Base-by-base conservation (phyloP, 352 stramenopile genomes). In the Globisporangium parvum region DNA sequence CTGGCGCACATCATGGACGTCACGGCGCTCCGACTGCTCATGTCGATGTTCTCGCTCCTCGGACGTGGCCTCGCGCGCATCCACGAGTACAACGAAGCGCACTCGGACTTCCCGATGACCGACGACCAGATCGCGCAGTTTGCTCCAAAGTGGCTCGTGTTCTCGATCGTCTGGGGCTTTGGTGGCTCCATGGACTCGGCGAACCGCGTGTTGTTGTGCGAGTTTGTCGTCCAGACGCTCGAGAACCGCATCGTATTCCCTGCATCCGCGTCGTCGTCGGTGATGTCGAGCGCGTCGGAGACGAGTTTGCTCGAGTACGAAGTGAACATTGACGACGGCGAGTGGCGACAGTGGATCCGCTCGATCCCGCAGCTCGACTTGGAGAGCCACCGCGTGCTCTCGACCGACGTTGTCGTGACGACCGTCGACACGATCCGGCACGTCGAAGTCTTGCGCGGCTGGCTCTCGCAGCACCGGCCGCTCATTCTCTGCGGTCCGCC, bases 371-470 rank as follows among this genome's bases (percentile, higher is more conserved):
- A 96, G 62, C 86, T 99, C 48, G 96, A 99, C 69, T 93, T 99
- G 42, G 97, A 99, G 66, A 98, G 95, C 57, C 94, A 99, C 55
- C 87, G 95, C 33, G 96, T 99, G 15, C 73, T 97, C 14, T 89
- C 91, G 24, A 98, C 96, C 18, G 96, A 99, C 70, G 85, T 99
- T 42, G 97, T 99, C n/a, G 96, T 99, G 46, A 98, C 96, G 15
- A 99, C 98, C 0, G 98, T 98, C 17, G 98, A 99, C 66, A 99
- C 97, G 12, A 83, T 99, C 35, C 89, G 98, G 35, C 97, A 99
- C 70, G 96, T 98, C 54, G 96, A 99, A 74, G 91, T 99, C 26
- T 71, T 99, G 47, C 87, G 88, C 35, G 94, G 95, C 20, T 99
- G 97, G 96, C 81, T 99, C 33, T 94, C 91, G 35, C 96, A 96